Evolutionary conservation across 106 monocot species (phyloP).

Genomic region (Phalaenopsis equestris): DNA sequence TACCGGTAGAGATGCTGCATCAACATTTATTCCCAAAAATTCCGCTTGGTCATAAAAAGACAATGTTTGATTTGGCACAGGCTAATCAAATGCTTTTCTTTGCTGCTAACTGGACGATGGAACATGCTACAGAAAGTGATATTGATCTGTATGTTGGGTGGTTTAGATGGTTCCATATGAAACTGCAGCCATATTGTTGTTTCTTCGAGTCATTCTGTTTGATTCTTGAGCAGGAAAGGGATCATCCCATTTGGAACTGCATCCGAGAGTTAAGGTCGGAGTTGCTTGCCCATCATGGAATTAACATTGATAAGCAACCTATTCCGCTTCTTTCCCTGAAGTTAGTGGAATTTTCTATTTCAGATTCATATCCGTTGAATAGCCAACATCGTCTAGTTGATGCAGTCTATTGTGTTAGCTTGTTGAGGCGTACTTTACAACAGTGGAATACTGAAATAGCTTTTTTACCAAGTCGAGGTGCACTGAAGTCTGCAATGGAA

Average conservation of each 20-base stretch:
- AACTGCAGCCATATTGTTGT: constrained; percentile 45
- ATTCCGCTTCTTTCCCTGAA: constrained; percentile 51
- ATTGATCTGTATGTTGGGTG: constrained; percentile 37
- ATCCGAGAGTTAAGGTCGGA: constrained; percentile 33
- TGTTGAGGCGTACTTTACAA: constrained; percentile 47
- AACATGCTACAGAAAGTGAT: constrained; percentile 72
- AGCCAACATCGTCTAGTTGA: constrained; percentile 20
- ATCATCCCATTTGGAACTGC: constrained; percentile 76
- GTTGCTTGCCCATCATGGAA: constrained; percentile 21
- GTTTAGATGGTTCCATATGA: constrained; percentile 43
- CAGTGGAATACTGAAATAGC: constrained; percentile 65
- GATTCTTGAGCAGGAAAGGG: constrained; percentile 47
- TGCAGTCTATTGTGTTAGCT: constrained; percentile 34
- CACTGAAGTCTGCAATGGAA: constrained; percentile 9
- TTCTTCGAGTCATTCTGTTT: constrained; percentile 41
- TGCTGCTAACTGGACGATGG: constrained; percentile 80
- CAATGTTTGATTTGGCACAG: constrained; percentile 24
- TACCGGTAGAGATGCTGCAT: constrained; percentile 28
- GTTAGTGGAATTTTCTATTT: constrained; percentile 28
- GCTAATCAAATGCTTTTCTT: constrained; percentile 59
- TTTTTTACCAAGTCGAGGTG: constrained; percentile 7
- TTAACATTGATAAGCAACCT: constrained; percentile 24
- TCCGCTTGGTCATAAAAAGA: not conserved
- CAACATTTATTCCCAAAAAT: constrained; percentile 30
- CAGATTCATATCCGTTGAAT: constrained; percentile 6